Evolutionary conservation across 805 yeast species (phyloP).

Genomic region (Soucietia sequanensis): DNA sequence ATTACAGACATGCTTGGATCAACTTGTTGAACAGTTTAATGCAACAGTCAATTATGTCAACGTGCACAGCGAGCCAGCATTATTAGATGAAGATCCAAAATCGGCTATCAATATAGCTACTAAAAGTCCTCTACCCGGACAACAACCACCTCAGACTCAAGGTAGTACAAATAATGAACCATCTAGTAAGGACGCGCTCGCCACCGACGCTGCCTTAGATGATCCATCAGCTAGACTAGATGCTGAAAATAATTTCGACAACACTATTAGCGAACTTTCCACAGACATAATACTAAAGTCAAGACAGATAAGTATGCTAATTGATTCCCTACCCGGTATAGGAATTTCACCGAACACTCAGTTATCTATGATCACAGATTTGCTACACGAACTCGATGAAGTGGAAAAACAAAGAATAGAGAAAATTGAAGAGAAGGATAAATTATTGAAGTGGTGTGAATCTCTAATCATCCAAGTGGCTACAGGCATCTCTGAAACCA

Average conservation of each 20-base stretch:
- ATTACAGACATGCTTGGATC: conserved; percentile 84
- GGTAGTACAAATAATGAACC: conserved; percentile 7
- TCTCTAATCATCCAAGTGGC: conserved; percentile 61
- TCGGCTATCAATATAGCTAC: conserved; percentile 65
- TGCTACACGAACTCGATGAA: conserved; percentile 59
- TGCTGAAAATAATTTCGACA: conserved; percentile 25
- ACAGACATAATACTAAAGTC: conserved; percentile 83
- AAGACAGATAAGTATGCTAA: conserved; percentile 80
- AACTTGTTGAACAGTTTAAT: conserved; percentile 73
- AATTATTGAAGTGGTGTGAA: conserved; percentile 60
- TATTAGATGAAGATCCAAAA: conserved; percentile 62
- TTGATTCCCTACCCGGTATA: conserved; percentile 89
- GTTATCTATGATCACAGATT: conserved; percentile 55
- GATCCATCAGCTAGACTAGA: conserved; percentile 14
- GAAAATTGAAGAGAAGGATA: conserved; percentile 64
- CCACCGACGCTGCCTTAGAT: conserved; percentile 14
- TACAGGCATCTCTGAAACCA: conserved; percentile 48
- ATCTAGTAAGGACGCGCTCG: conserved; percentile 10
- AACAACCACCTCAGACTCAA: conserved; percentile 10
- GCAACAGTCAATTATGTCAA: conserved; percentile 73
- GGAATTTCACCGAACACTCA: conserved; percentile 81
- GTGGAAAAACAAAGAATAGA: conserved; percentile 58
- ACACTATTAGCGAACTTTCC: conserved; percentile 71
- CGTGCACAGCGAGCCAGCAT: conserved; percentile 34
- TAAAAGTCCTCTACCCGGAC: conserved; percentile 49